These are phyloP conservation scores for Chenopodium suecicum DNA, from an alignment of 148 eudicot species.

Conservation along the genomic window DNA sequence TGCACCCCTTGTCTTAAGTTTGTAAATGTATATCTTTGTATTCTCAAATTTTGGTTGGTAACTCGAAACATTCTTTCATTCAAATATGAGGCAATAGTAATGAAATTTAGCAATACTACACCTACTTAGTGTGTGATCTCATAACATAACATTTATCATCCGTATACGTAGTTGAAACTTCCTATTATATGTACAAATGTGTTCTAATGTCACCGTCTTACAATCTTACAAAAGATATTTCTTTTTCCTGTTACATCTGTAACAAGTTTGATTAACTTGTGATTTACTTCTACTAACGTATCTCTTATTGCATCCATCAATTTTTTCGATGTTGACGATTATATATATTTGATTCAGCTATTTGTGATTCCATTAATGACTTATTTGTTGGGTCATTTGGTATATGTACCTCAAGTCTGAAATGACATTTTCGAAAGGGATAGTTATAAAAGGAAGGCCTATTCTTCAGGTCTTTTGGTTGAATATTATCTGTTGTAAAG, in stretches of 20 bases:
- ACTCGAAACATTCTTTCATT: slow-evolving; percentile 29
- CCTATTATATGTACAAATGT: not conserved
- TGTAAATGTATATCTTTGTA: slow-evolving; percentile 19
- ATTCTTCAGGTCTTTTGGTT: not conserved
- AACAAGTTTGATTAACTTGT: not conserved
- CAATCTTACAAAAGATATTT: not conserved
- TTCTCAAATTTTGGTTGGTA: slow-evolving; percentile 23
- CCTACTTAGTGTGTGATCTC: slow-evolving; percentile 1
- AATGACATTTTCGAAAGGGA: not conserved
- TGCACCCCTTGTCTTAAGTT: not conserved
- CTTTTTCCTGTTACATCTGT: not conserved
- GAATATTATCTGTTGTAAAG: not conserved
- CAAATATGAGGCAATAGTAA: slow-evolving; percentile 22
- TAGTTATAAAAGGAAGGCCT: not conserved
- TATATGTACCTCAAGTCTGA: not conserved
- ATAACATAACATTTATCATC: not conserved
- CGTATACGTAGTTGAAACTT: not conserved
- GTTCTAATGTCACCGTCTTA: not conserved
- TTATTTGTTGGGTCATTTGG: not conserved
- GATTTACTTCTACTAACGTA: not conserved
- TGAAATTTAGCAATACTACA: slow-evolving; percentile 10
- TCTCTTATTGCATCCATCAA: not conserved
- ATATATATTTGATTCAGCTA: not conserved
- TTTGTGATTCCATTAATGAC: not conserved
- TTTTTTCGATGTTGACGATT: not conserved